phyloP scores from a whole-genome alignment of 1,284 basidiomycete genomes.

The Cutaneotrichosporon sp. region DNA sequence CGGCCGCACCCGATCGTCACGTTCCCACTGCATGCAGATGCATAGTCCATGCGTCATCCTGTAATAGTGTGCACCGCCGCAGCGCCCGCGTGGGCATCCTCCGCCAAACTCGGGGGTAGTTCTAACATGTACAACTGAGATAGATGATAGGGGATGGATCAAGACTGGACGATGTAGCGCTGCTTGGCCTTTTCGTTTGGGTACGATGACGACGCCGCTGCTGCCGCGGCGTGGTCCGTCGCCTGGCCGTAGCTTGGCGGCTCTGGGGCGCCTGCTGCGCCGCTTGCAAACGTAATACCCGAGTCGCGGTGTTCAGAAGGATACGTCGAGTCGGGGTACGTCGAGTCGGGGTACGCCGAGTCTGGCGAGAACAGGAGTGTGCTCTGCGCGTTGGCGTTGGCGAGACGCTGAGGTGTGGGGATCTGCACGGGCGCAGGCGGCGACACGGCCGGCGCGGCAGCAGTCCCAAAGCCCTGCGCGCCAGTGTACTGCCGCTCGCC shows the following conservation, averaged over 20 bases:
- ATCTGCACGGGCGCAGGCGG: conserved; percentile 5
- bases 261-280: not conserved
- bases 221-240: not conserved
- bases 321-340: not conserved
- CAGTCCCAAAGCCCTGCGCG: conserved; percentile 4
- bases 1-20: no score
- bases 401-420: conserved; percentile 16
- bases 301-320: not conserved
- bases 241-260: conserved; percentile 14
- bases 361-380: conserved; percentile 4
- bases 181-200: conserved; percentile 1
- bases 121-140: not conserved
- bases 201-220: not conserved
- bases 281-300: no score
- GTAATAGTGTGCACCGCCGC: no score
- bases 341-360: conserved; percentile 1
- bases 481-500: conserved; percentile 13
- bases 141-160: not conserved
- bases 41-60: no score
- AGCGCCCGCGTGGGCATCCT: no score
- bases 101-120: not conserved
- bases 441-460: not conserved
- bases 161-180: not conserved
- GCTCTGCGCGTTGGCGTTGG: not conserved
- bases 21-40: no score